These are phyloP conservation scores for Dryadomyces quercus-mongolicae DNA, from an alignment of 2,329 filamentous ascomycete genomes.

Conservation along the genomic window DNA sequence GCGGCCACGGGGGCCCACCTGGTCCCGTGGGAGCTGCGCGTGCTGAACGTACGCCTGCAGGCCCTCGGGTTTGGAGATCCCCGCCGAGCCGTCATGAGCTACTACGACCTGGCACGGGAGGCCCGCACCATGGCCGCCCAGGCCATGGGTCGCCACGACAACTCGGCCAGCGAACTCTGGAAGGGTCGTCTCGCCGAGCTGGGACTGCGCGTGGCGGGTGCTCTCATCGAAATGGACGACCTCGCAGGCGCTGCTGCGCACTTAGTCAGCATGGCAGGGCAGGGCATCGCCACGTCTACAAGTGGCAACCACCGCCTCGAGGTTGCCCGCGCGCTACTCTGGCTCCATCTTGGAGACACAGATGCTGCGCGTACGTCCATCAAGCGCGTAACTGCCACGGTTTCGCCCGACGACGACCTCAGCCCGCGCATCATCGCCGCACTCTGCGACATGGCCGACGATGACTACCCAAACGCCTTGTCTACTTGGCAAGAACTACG, in stretches of 20 bases:
- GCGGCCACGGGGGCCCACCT: constrained; percentile 41
- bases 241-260: constrained; percentile 66
- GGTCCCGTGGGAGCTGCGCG: constrained; percentile 76
- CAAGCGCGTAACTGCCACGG: constrained; percentile 2
- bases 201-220: constrained; percentile 53
- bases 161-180: constrained; percentile 55
- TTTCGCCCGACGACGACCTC: constrained; percentile 14
- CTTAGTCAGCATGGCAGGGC: constrained; percentile 43
- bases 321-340: constrained; percentile 51
- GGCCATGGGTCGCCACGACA: constrained; percentile 30
- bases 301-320: constrained; percentile 22
- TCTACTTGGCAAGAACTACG: constrained; percentile 44
- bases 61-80: constrained; percentile 78
- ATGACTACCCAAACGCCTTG: constrained; percentile 54
- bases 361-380: constrained; percentile 50
- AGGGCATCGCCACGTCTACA: constrained; percentile 13
- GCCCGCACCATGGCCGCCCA: constrained; percentile 49
- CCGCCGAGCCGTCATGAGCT: constrained; percentile 73
- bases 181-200: constrained; percentile 60
- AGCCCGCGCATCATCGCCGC: constrained; percentile 47
- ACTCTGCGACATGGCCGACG: constrained; percentile 68
- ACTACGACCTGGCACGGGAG: constrained; percentile 78
- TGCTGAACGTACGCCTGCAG: constrained; percentile 73
- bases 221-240: constrained; percentile 79
- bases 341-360: constrained; percentile 68